Base-by-base conservation (phyloP, 805 yeast genomes). In the Lipomyces sp. region DNA sequence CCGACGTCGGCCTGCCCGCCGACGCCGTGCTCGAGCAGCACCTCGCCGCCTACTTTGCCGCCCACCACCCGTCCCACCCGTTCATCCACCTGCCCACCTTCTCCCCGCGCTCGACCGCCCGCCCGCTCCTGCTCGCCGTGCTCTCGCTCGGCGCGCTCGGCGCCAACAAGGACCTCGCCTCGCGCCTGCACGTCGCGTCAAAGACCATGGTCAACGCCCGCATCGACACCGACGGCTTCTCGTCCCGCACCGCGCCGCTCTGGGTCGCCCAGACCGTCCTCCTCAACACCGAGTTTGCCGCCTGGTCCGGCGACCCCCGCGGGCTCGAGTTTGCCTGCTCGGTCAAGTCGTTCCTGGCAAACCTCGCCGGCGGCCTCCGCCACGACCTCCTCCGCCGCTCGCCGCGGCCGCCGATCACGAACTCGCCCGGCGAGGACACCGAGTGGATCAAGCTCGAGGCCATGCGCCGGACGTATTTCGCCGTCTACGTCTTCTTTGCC, bases 81-180 rank as follows among this genome's bases (percentile, higher is more conserved):
- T 63, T 68, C 49, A 40, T 68, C 21, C 70, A 68, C 46, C 53
- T 58, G 3, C 66, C 64, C 23, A 58, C 68, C 5, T 68, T 68
- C 49, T 56, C 63, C 28, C 66, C 68, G 2, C 51, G 54, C 23
- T 49, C 55, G 1, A 58, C 63, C 2, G 61, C 70, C 7, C 68
- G 66, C 13, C 59, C 67, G 8, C 58, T 68, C 2, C 48, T 68
- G 22, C 62, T 64, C 23, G 63, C 70, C 1, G 61, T 67, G 7
- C 62, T 69, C 43, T 61, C 70, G 3, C 56, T 68, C 32, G 71
- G 71, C 7, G 69, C 71, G 0, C 53, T 61, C 14, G 47, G 64
- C 11, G 59, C 65, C 43, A 59, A 55, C 21, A 50, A 53, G 10
- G 58, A 61, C 32, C 58, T 61, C 39, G 68, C 67, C 31, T 49